A percentile compares a stretch with the other conserved stretches of the same genome.
These are phyloP conservation scores for Drosera spatulata DNA, from an alignment of 179 eudicot genomes.

Conservation along the genomic window DNA sequence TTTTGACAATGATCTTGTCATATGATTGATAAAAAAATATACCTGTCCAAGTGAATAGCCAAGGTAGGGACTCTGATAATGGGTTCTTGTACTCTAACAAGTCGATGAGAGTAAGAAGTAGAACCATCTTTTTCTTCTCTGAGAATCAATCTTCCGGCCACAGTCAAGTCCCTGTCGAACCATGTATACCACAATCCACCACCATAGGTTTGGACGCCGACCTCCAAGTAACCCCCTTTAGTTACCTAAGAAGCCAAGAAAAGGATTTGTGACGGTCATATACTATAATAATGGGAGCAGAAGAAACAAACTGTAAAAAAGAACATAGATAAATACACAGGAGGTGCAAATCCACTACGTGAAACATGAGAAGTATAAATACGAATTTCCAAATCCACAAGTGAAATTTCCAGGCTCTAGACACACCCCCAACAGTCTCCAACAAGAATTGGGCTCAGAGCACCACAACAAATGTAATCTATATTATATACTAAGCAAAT, in stretches of 20 bases:
- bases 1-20: not conserved
- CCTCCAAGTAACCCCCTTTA: conserved; percentile 88
- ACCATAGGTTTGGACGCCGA: conserved; percentile 90
- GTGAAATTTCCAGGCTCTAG: too few species aligned
- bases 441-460: too few species aligned
- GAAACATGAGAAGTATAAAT: too few species aligned
- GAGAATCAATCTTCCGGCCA: conserved; percentile 86
- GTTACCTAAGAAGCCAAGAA: conserved; percentile 35
- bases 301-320: too few species aligned
- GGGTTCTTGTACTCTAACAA: conserved; percentile 74
- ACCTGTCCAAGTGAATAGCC: conserved; percentile 98
- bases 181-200: conserved; percentile 98
- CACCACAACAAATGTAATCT: too few species aligned
- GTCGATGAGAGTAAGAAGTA: conserved; percentile 53
- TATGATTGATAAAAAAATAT: not conserved
- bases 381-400: too few species aligned
- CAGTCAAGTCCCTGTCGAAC: conserved; percentile 86
- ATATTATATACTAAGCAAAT: too few species aligned
- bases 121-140: conserved; percentile 52
- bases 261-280: not conserved
- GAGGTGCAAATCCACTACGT: too few species aligned
- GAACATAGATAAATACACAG: too few species aligned
- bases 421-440: too few species aligned
- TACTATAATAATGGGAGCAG: too few species aligned
- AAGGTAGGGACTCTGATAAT: conserved; percentile 95